Percentiles rank a stretch among this genome's conserved stretches.
Evolutionary conservation across 495 filamentous ascomycete species (phyloP).

Genomic region (Chaetomidium leptoderma): DNA sequence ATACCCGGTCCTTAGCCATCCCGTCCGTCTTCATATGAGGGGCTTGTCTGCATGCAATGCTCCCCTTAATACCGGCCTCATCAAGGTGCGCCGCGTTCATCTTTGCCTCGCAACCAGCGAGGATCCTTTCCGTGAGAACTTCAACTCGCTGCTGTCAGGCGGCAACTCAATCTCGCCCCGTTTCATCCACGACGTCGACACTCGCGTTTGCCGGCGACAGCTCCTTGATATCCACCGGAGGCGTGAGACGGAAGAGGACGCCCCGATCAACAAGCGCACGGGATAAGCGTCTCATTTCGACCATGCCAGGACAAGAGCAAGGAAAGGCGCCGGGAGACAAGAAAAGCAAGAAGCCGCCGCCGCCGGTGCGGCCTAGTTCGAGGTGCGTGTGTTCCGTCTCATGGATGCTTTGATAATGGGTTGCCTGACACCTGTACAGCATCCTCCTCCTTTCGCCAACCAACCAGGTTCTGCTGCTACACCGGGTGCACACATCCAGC

Average conservation of each 20-base stretch:
- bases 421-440: conserved; percentile 38
- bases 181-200: background rate
- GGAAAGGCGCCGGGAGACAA: background rate
- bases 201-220: background rate
- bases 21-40: background rate
- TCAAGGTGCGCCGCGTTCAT: background rate
- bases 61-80: background rate
- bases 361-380: conserved; percentile 17
- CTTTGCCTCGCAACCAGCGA: background rate
- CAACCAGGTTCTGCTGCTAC: conserved; percentile 84
- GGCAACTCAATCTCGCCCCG: background rate
- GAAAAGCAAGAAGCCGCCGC: conserved; percentile 10
- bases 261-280: background rate
- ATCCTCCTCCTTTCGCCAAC: conserved; percentile 79
- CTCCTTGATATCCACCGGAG: background rate
- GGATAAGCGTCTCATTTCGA: background rate
- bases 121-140: background rate
- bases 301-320: background rate
- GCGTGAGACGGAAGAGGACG: background rate
- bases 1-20: background rate
- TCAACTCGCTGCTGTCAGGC: background rate
- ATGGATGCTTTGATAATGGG: background rate
- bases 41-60: background rate
- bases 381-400: conserved; percentile 1
- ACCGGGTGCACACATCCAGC: conserved; percentile 72